These are phyloP conservation scores for Chondrostereum purpureum DNA, from an alignment of 1,284 basidiomycete species.

Conservation along the genomic window DNA sequence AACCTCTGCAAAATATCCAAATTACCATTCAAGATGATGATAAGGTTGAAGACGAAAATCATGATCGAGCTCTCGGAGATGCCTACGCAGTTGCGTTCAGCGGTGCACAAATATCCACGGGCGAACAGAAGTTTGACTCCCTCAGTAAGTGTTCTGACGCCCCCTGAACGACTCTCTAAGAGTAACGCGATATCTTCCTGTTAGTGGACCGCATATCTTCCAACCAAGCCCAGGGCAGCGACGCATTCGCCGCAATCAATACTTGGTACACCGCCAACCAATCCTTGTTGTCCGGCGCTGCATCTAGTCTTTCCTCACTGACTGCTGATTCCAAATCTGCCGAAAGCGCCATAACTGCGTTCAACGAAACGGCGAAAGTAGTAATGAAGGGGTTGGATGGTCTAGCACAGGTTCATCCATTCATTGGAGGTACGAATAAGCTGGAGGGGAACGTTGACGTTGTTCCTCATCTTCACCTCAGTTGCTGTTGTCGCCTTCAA, in stretches of 20 bases:
- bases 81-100: neutral
- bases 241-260: slow-evolving; percentile 6
- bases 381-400: slow-evolving; percentile 20
- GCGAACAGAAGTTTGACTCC: slow-evolving; percentile 1
- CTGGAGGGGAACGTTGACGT: no score
- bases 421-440: slow-evolving; percentile 21
- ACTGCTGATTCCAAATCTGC: slow-evolving; percentile 11
- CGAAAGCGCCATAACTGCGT: slow-evolving; percentile 17
- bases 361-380: slow-evolving; percentile 17
- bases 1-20: no score
- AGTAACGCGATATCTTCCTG: neutral
- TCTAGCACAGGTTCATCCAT: slow-evolving; percentile 21
- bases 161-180: neutral
- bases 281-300: slow-evolving; percentile 2
- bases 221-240: neutral
- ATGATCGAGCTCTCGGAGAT: neutral
- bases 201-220: slow-evolving; percentile 4
- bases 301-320: slow-evolving; percentile 2
- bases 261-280: slow-evolving; percentile 7
- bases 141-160: slow-evolving; percentile 2
- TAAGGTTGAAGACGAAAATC: no score
- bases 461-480: slow-evolving; percentile 17
- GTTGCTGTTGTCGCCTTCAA: slow-evolving; percentile 40
- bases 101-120: slow-evolving; percentile 2
- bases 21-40: no score